Percentiles rank a stretch among this genome's conserved stretches.
These are phyloP conservation scores for Acarospora socialis DNA, from an alignment of 2,329 filamentous ascomycete genomes.

Conservation along the genomic window DNA sequence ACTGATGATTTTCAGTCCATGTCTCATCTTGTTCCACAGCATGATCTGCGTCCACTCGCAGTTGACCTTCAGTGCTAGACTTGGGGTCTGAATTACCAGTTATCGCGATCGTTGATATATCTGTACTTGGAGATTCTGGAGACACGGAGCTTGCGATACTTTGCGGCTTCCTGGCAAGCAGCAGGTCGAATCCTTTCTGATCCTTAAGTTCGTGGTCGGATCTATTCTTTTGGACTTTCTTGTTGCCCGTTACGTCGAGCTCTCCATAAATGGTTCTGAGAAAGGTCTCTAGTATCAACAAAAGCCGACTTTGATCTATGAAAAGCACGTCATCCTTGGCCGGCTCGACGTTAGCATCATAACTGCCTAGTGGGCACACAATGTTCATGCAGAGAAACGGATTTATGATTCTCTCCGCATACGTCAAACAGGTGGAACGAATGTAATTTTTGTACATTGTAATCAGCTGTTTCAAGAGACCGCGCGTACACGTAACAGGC, in stretches of 20 bases:
- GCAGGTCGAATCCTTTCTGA: slow-evolving; percentile 7
- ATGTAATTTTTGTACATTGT: slow-evolving; percentile 37
- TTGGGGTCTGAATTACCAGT: too few species aligned
- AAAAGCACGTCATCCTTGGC: slow-evolving; percentile 50
- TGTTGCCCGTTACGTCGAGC: slow-evolving; percentile 6
- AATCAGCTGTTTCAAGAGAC: slow-evolving; percentile 39
- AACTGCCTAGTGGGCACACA: slow-evolving; percentile 37
- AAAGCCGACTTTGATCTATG: slow-evolving; percentile 30
- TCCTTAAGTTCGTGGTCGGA: background rate
- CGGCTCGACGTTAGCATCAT: slow-evolving; percentile 50
- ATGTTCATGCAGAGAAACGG: slow-evolving; percentile 44
- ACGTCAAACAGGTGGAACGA: slow-evolving; percentile 21
- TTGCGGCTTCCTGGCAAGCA: slow-evolving; percentile 9
- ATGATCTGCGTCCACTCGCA: too few species aligned
- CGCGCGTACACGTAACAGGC: slow-evolving; percentile 36
- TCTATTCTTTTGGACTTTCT: slow-evolving; percentile 9
- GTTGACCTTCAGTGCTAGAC: too few species aligned
- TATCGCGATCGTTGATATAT: too few species aligned
- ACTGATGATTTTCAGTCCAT: too few species aligned
- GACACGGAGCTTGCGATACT: too few species aligned
- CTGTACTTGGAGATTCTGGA: too few species aligned
- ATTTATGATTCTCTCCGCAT: slow-evolving; percentile 26
- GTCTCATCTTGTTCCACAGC: too few species aligned
- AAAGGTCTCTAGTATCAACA: slow-evolving; percentile 30
- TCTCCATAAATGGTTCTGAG: slow-evolving; percentile 28